phyloP scores from a whole-genome alignment of 1,284 basidiomycete genomes.

The Cryptococcus sp. region DNA sequence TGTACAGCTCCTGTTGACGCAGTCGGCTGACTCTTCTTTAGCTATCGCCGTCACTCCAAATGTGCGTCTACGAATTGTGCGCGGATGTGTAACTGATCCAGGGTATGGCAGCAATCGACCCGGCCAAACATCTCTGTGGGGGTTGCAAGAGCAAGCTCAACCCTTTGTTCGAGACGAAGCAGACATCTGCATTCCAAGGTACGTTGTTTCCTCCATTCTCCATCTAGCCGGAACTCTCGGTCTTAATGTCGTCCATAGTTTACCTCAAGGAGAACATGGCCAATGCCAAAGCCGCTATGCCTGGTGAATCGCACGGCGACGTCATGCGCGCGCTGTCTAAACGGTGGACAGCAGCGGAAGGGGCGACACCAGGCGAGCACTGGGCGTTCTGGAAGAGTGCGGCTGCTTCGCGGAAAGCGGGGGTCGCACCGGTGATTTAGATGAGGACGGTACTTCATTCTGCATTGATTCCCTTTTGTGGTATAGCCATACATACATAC shows the following conservation, averaged over 20 bases:
- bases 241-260: conserved; percentile 17
- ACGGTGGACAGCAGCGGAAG: conserved; percentile 34
- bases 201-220: conserved; percentile 5
- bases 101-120: conserved; percentile 36
- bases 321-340: conserved; percentile 42
- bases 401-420: too few species aligned
- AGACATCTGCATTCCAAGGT: conserved; percentile 41
- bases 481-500: conserved; percentile 2
- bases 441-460: too few species aligned
- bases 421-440: too few species aligned
- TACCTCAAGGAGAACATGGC: conserved; percentile 45
- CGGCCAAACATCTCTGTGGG: conserved; percentile 37
- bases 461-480: background rate
- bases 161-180: conserved; percentile 38
- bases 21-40: conserved; percentile 4
- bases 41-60: conserved; percentile 43
- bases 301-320: conserved; percentile 36
- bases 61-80: conserved; percentile 17
- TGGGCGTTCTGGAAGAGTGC: conserved; percentile 24
- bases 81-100: background rate
- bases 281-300: conserved; percentile 40
- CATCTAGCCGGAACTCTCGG: background rate
- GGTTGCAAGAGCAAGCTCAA: conserved; percentile 33
- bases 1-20: background rate
- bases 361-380: conserved; percentile 24